Evolutionary conservation across 2,329 filamentous ascomycete genomes (phyloP).

Genomic region (Akanthomyces uredinophilus): DNA sequence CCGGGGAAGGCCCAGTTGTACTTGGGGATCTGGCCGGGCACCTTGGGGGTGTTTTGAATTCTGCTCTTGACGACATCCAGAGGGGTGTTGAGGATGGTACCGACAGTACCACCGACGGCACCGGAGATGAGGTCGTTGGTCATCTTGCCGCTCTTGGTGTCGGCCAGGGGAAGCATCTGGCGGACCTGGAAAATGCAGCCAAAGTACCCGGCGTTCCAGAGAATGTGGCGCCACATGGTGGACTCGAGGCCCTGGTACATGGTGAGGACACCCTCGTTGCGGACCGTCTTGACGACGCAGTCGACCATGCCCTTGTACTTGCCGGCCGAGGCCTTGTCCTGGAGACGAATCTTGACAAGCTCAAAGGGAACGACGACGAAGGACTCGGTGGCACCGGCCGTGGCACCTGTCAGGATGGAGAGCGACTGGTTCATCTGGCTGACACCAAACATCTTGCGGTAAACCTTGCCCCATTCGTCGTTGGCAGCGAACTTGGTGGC

Average conservation of each 20-base stretch:
- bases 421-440: slow-evolving; percentile 87
- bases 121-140: slow-evolving; percentile 84
- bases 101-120: slow-evolving; percentile 77
- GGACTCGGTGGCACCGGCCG: slow-evolving; percentile 89
- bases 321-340: slow-evolving; percentile 88
- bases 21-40: slow-evolving; percentile 78
- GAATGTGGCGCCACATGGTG: slow-evolving; percentile 87
- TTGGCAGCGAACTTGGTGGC: slow-evolving; percentile 99
- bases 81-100: slow-evolving; percentile 90
- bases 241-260: slow-evolving; percentile 97
- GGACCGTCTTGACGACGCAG: slow-evolving; percentile 74
- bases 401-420: slow-evolving; percentile 88
- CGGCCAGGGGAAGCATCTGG: slow-evolving; percentile 72
- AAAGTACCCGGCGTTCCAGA: slow-evolving; percentile 95
- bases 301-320: slow-evolving; percentile 83
- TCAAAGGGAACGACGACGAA: slow-evolving; percentile 98
- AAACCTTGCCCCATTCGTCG: slow-evolving; percentile 95
- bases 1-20: slow-evolving; percentile 98
- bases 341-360: slow-evolving; percentile 95
- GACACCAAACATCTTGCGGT: slow-evolving; percentile 78
- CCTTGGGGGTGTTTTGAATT: slow-evolving; percentile 88
- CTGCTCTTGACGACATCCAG: slow-evolving; percentile 97
- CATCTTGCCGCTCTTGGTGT: slow-evolving; percentile 76
- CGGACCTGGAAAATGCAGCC: slow-evolving; percentile 98
- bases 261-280: slow-evolving; percentile 75